Evolutionary conservation across 768 basidiomycete genomes (phyloP).

Genomic region (Royoungia palumana): DNA sequence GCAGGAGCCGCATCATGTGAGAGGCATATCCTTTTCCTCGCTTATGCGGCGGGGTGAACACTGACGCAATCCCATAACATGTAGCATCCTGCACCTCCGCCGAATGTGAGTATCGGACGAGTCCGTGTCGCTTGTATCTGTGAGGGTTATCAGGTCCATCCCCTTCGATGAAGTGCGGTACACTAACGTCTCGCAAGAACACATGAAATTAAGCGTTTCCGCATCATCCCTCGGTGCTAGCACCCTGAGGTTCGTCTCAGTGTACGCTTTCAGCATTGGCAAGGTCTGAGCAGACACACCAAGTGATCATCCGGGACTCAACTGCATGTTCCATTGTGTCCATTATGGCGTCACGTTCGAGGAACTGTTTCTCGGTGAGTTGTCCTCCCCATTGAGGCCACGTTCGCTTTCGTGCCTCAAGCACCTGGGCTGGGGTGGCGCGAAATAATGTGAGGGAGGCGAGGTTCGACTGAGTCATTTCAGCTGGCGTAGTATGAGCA

Average conservation of each 20-base stretch:
- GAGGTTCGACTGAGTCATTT: constrained; percentile 13
- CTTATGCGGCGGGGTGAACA: constrained; percentile 50
- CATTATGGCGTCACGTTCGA: constrained; percentile 39
- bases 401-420: constrained; percentile 39
- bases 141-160: neutral
- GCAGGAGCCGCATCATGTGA: constrained; percentile 64
- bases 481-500: neutral
- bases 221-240: constrained; percentile 52
- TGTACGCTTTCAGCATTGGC: neutral
- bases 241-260: constrained; percentile 41
- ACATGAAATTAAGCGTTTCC: constrained; percentile 50
- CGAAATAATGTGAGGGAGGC: constrained; percentile 40
- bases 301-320: constrained; percentile 47
- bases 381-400: constrained; percentile 43
- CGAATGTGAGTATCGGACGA: constrained; percentile 26
- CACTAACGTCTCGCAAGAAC: constrained; percentile 60
- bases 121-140: constrained; percentile 36
- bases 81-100: constrained; percentile 30
- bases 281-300: constrained; percentile 33
- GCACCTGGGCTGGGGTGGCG: constrained; percentile 46
- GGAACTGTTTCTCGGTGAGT: constrained; percentile 43
- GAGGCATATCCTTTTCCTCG: constrained; percentile 55
- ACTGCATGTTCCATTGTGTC: constrained; percentile 42
- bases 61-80: constrained; percentile 54
- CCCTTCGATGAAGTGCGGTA: neutral